Base-by-base conservation (phyloP, 805 yeast species). In the Wickerhamiella shivajii region DNA sequence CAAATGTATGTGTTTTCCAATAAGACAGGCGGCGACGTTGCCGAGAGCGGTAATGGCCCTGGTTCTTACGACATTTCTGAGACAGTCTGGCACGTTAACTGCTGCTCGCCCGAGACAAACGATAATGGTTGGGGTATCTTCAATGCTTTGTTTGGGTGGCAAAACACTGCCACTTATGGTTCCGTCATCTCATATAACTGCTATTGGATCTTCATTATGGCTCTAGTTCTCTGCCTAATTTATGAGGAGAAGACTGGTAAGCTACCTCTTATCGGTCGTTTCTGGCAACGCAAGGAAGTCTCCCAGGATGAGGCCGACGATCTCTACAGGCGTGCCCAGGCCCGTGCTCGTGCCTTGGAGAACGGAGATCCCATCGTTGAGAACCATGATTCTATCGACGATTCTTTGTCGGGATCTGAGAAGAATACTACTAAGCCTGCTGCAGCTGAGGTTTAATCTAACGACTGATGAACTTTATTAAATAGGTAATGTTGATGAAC, bases 141-240 rank as follows among this genome's bases (percentile, higher is more conserved):
- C 68, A 87, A 87, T 52, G 81, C 96, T 18, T 57, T 87, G 37
- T 64, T 87, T 43, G 98, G 97, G 42, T 87, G 98, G 98, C 94
- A 84, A 63, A 87, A 87, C 60, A 71, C 93, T 34, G 97, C 95
- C 39, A 83, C 93, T 44, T 69, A 80, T 53, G 94, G 96, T 37
- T 81, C 95, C 4, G 85, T 87, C 39, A 61, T 87, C 34, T 71
- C 85, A 31, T 87, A 87, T 66, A 84, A 83, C 61, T 44, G 77
- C 42, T 87, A 87, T 65, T 87, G 98, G 98, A 47, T 85, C 35
- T 56, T 59, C 25, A 53, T 83, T 36, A 76, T 77, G 41, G 40
- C 61, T 15, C 57, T 65, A 23, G 51, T 87, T 28, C 33, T 51
- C 12, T 57, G 75, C 45, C 71, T 87, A 83, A 59, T 75, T 42